These are phyloP conservation scores for Taphrina sp. DNA, from an alignment of 1,139 yeast species.

Conservation along the genomic window DNA sequence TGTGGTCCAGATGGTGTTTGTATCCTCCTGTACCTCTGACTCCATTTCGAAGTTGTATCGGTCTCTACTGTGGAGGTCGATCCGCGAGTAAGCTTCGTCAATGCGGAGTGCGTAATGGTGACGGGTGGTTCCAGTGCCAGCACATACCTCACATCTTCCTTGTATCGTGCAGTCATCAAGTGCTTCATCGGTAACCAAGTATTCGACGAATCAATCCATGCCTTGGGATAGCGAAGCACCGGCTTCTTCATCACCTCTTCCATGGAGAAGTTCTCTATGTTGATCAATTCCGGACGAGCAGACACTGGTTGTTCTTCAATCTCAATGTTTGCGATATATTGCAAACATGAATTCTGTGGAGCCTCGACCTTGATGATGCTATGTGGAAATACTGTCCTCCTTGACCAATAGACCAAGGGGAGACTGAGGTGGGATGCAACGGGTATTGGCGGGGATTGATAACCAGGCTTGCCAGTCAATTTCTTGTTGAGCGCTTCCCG, in stretches of 20 bases:
- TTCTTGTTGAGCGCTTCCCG: constrained; percentile 11
- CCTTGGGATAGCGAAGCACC: constrained; percentile 3
- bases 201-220: constrained; percentile 9
- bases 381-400: background rate
- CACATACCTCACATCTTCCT: constrained; percentile 6
- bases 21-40: no score
- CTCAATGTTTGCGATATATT: constrained; percentile 5
- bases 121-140: constrained; percentile 25
- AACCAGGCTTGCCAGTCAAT: background rate
- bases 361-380: background rate
- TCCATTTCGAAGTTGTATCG: no score
- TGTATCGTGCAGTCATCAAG: background rate
- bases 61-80: background rate
- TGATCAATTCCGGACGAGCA: background rate
- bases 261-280: background rate
- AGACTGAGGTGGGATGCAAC: constrained; percentile 2
- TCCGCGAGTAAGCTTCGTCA: background rate
- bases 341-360: background rate
- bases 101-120: background rate
- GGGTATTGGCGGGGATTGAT: background rate
- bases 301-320: constrained; percentile 13
- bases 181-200: constrained; percentile 12
- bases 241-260: background rate
- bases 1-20: no score
- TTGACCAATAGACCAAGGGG: background rate